Evolutionary conservation across 2,329 filamentous ascomycete genomes (phyloP).

Genomic region (Magnaporthiopsis incrustans): DNA sequence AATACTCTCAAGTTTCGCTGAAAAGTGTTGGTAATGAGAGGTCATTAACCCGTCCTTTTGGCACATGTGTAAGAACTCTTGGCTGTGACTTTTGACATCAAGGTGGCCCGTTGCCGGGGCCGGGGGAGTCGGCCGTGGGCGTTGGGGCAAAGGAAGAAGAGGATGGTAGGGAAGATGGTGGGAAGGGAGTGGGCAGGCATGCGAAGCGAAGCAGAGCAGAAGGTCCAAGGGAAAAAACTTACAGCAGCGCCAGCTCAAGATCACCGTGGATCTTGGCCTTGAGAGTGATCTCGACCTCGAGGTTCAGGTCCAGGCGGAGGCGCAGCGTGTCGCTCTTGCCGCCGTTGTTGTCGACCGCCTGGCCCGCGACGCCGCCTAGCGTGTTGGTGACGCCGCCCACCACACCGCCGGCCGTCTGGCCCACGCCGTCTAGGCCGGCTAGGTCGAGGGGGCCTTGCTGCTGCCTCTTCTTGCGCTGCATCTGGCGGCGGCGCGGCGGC

Average conservation of each 20-base stretch:
- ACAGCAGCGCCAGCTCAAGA: constrained; percentile 64
- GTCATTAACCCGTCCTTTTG: constrained; percentile 10
- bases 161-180: neutral
- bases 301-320: constrained; percentile 63
- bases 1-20: constrained; percentile 8
- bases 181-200: constrained; percentile 1
- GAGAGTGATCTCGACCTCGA: constrained; percentile 77
- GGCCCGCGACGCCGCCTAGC: constrained; percentile 31
- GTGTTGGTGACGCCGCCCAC: constrained; percentile 31
- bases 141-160: neutral
- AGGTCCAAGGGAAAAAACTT: constrained; percentile 18
- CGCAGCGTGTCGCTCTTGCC: constrained; percentile 60
- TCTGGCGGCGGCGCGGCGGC: constrained; percentile 19
- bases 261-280: constrained; percentile 84
- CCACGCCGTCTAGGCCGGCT: constrained; percentile 29
- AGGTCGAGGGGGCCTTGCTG: constrained; percentile 13
- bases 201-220: neutral
- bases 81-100: constrained; percentile 5
- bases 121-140: neutral
- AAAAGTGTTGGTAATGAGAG: constrained; percentile 6
- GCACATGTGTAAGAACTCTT: constrained; percentile 8
- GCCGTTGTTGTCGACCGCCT: constrained; percentile 26
- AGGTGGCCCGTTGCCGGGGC: neutral
- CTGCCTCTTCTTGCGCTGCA: constrained; percentile 22
- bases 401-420: constrained; percentile 27